Base-by-base conservation (phyloP, 2,329 filamentous ascomycete genomes). In the Cladophialophora exuberans region DNA sequence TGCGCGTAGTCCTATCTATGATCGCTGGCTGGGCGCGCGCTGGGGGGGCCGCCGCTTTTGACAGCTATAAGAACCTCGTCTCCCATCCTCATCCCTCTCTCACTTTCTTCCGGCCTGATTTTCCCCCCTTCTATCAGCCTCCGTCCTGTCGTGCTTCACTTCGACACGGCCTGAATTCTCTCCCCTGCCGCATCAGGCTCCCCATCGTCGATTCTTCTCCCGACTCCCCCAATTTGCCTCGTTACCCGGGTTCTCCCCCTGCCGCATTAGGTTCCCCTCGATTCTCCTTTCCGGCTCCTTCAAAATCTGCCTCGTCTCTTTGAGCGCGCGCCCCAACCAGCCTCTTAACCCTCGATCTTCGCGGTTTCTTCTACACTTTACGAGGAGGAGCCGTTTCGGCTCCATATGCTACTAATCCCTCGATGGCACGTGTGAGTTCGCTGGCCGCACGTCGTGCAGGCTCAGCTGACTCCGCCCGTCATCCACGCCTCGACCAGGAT, bases 1-100 rank as follows among this genome's bases (percentile, higher is more conserved):
- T 52, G 46, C 49, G 49, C 15, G 49, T 22, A 52, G n/a, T n/a
- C n/a, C n/a, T n/a, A n/a, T n/a, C n/a, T n/a, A n/a, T 52, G 25
- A 25, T 42, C 39, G 36, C 36, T 4, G 36, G 22, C 22, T 52
- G 25, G 41, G 38, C 49, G 38, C n/a, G n/a, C n/a, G n/a, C n/a
- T n/a, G n/a, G n/a, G n/a, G n/a, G n/a, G n/a, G n/a, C n/a, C n/a
- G n/a, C n/a, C n/a, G n/a, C n/a, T n/a, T n/a, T n/a, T n/a, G n/a
- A n/a, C n/a, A 38, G 46, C 31, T 35, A 35, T 35, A 35, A 35
- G 31, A 52, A 43, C 35, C 35, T 52, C 18, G 36, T 52, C 48
- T 43, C 35, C 35, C 33, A 30, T 43, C 48, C 35, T 42, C 22
- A 6, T 23, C 5, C 38, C 13, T 42, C 38, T 42, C 38, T 18